Evolutionary conservation across 1,139 yeast genomes (phyloP), one percentile per base, ranked within the genome.

Genomic region (Magnusiomyces tetraspermus): DNA sequence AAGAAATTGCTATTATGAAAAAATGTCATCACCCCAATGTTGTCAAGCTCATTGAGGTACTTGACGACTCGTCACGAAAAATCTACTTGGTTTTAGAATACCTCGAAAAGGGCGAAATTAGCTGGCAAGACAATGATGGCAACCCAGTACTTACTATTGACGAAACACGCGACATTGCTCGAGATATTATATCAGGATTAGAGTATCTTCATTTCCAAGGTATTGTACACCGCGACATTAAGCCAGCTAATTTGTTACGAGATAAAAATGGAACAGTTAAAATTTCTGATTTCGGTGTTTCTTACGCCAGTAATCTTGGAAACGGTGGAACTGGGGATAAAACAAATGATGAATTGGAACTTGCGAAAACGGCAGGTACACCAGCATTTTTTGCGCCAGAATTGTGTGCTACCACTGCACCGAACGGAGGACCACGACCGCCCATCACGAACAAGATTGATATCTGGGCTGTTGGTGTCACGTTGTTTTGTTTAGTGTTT

Each of bases 381-480:
- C 95, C 95, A 0, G 95, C 95, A 0, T 86, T 86, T 64, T 78
- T 83, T 57, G 88, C 92, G 0, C 92, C 92, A 0, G 92, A 84
- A 61, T 71, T 84, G 44, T 84, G 90, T 63, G 77, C 75, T 52
- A 75, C 81, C 1, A 77, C 67, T 36, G 60, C 62, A 28, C 63
- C 58, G 50, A 65, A 60, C 43, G 58, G 60, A 33, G 58, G 52
- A n/a, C 57, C 62, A n/a, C 76, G 71, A 15, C 70, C 81, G 2
- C 76, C 74, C 50, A 81, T 85, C 42, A 82, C 84, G 56, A 73
- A 82, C 62, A 88, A 86, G 66, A 86, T 90, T 53, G 97, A 90
- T 68, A 84, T 90, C 17, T 94, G 99, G 99, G 97, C 98, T 0
- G 69, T 90, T 36, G 99, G 99, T 2, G 90, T 92, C 1, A 92